Evolutionary conservation across 2,329 filamentous ascomycete genomes (phyloP), one percentile per base, ranked within the genome.

Genomic region (Arthrinium puccinioides): DNA sequence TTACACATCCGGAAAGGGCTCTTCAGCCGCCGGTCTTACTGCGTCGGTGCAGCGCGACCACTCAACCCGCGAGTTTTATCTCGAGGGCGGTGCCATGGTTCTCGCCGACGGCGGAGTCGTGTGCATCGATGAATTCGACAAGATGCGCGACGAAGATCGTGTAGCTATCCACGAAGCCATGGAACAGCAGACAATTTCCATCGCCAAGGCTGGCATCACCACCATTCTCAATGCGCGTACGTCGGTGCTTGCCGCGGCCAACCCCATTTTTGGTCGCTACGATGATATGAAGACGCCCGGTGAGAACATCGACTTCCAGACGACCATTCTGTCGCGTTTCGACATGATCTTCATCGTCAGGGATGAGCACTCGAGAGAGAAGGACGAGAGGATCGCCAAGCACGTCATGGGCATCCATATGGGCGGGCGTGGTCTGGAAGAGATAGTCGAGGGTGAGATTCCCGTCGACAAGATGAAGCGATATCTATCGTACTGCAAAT

Each of bases 341-440:
- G 92, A 98, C 62, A 96, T 98, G 87, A 97, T 98, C 48, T 98
- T 97, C 69, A 96, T 98, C 48, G 90, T 98, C 44, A 87, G 86
- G 50, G 92, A 98, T 59, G 88, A 94, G 44, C 92, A 98, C 59
- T 87, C 90, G 44, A 77, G 87, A 30, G 82, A 78, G 40, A 86
- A 90, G 53, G 92, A 98, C 56, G 87, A 96, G 66, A 82, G 75
- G 4, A 97, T 98, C 54, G 92, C 92, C 10, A 90, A 83, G 56
- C 92, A 98, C 75, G 90, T 98, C 55, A 95, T 98, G 81, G 81
- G 84, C 31, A 89, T 98, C 46, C 90, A 97, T 53, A 97, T 96
- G 86, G 87, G 88, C 41, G 85, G 86, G 11, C 79, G 84, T 37
- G 84, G 86, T 27, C 66, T 84, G 1, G 87, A 94, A 51, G 88